These are phyloP conservation scores for Nothophaeocryptopus gaeumannii DNA, from an alignment of 2,329 filamentous ascomycete genomes.

Conservation along the genomic window DNA sequence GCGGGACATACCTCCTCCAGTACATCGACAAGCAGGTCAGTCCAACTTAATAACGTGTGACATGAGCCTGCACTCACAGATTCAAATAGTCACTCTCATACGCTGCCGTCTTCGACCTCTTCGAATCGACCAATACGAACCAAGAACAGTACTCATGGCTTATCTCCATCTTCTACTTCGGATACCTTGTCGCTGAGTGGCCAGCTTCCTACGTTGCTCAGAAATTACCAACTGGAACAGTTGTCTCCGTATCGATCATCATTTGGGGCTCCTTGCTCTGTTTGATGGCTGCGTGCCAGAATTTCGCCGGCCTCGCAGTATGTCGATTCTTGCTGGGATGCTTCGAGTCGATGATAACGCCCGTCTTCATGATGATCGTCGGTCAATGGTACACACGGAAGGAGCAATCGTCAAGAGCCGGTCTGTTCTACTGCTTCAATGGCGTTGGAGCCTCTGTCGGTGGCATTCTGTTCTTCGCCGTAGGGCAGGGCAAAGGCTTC, in stretches of 20 bases:
- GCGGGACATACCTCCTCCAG: conserved; percentile 51
- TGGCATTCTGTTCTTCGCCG: conserved; percentile 61
- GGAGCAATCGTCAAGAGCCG: conserved; percentile 41
- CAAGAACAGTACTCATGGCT: conserved; percentile 53
- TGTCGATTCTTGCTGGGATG: conserved; percentile 66
- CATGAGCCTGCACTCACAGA: conserved; percentile 48
- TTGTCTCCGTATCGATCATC: conserved; percentile 47
- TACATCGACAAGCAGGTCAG: conserved; percentile 39
- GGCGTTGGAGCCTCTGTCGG: conserved; percentile 69
- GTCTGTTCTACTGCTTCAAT: conserved; percentile 70
- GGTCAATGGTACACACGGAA: conserved; percentile 68
- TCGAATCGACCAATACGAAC: conserved; percentile 49
- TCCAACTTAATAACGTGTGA: conserved; percentile 49
- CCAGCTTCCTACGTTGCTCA: conserved; percentile 31
- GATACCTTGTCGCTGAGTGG: conserved; percentile 32
- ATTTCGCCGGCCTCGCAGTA: conserved; percentile 58
- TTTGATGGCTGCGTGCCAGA: conserved; percentile 59
- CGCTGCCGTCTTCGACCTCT: conserved; percentile 56
- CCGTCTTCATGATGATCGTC: conserved; percentile 30
- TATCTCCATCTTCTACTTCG: conserved; percentile 58
- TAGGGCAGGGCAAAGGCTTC: conserved; percentile 36
- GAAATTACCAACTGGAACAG: conserved; percentile 34
- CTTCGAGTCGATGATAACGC: conserved; percentile 64
- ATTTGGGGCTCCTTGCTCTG: conserved; percentile 62
- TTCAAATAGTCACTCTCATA: conserved; percentile 52